Percentiles rank a stretch among this genome's conserved stretches.
These are phyloP conservation scores for Xylaria acuta DNA, from an alignment of 495 filamentous ascomycete genomes.

Conservation along the genomic window DNA sequence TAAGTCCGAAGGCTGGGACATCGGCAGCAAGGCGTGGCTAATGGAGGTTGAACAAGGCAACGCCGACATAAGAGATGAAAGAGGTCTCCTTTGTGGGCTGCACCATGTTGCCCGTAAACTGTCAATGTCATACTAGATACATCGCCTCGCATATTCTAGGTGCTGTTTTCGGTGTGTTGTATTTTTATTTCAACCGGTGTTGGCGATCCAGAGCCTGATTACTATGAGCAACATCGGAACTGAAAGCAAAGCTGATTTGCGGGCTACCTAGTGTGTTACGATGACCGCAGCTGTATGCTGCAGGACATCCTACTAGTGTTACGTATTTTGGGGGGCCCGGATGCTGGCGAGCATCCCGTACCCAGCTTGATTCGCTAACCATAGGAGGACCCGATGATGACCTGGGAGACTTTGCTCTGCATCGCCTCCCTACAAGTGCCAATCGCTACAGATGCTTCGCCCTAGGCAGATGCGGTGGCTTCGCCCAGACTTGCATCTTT, in stretches of 20 bases:
- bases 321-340: not conserved
- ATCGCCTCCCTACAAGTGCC: not conserved
- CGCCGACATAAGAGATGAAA: not conserved
- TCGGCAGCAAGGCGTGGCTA: not conserved
- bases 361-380: not conserved
- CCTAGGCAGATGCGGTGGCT: not conserved
- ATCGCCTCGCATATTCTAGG: not conserved
- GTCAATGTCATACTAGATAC: not conserved
- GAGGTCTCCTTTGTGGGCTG: not conserved
- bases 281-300: not conserved
- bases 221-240: not conserved
- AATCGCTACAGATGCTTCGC: not conserved
- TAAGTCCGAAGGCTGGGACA: slow-evolving; percentile 1
- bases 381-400: too few relatives aligned
- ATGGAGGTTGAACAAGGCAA: not conserved
- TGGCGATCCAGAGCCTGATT: not conserved
- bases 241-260: not conserved
- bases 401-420: not conserved
- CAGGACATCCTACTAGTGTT: not conserved
- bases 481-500: not conserved
- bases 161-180: too few relatives aligned
- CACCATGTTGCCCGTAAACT: not conserved
- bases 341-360: not conserved
- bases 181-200: not conserved
- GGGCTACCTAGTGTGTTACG: not conserved